Base-by-base conservation (phyloP, 169 alveolate genomes). In the Plasmodium yoelii region DNA sequence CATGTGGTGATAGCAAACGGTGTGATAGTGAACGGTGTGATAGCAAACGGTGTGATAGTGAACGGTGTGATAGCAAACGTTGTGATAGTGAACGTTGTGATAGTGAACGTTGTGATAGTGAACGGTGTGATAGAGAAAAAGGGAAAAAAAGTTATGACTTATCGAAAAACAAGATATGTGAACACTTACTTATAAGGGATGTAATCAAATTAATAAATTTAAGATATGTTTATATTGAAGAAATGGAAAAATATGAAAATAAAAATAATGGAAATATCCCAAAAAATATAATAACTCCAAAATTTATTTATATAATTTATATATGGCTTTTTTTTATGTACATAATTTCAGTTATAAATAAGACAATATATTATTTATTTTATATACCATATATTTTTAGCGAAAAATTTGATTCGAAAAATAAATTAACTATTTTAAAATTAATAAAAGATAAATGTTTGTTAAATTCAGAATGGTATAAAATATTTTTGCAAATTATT, bases 391-490 rank as follows among this genome's bases (percentile, higher is more conserved):
- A 42, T 8, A 22, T 64, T 49, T 26, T 80, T 12, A 65, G 13
- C 44, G 42, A 44, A 59, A 56, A 57, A 3, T 0, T 80, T 49
- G 9, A 34, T 44, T 42, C 71, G n/a, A 60, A 44, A 1, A 56
- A 53, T 34, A 80, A 65, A 60, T 65, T 64, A 51, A 49, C 19
- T 47, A 51, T 51, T 4, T 60, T 80, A 22, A 47, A 10, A 8
- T 53, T 59, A 18, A 51, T 80, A 22, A 80, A 80, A 65, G 72
- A 80, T 8, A 64, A 63, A 5, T 64, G 34, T 12, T 24, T 53
- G 26, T 18, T 80, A 9, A 57, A 80, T 46, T 80, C 90, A 5
- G 72, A 80, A 26, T 80, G 77, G 90, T 53, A 80, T 53, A 9
- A 55, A n/a, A n/a, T 80, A 59, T 49, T 80, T 18, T n/a, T 26